Evolutionary conservation across 2,329 filamentous ascomycete genomes (phyloP), one percentile per base, ranked within the genome.

Genomic region (Ambrosiella xylebori): DNA sequence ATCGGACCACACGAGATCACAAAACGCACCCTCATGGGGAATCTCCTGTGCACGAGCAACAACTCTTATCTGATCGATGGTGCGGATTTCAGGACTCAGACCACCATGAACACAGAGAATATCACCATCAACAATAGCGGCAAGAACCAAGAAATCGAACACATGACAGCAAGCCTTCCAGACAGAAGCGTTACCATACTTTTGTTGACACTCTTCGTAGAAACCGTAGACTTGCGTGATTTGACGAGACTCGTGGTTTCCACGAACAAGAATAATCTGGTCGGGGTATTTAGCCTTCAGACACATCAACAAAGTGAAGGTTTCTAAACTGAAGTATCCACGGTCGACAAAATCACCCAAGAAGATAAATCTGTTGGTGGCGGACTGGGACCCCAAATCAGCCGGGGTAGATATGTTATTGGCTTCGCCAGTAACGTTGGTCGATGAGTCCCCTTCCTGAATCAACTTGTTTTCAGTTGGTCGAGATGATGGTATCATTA

Each of bases 161-260:
- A 98, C 95, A 69, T 98, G 93, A 63, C 93, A 98, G 71, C 96
- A 98, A 60, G 95, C 93, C 71, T 98, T 95, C 93, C 93, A 98
- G n/a, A 98, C 93, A 54, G 94, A 96, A 11, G 93, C 89, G 67
- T 96, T 97, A 67, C 93, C 93, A 69, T 98, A 98, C 71, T 98
- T 98, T 66, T 93, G 86, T 58, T 89, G 89, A 71, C 93, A 98
- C 70, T 98, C 93, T 61, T 95, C 95, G 71, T 98, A 98, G 72
- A 98, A 98, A 57, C 93, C 93, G 70, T 98, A 98, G 19, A 94
- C 95, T 67, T 98, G 93, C 7, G 93, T 98, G 62, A 98, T 95
- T 66, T 95, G 93, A 63, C 93, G 84, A 35, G 89, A 96, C 71
- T 98, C 93, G 73, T 98, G 93, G 71, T 98, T 98, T 62, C 93